phyloP scores from a whole-genome alignment of 2,329 filamentous ascomycete genomes.

The Gaeumannomyces sp. region DNA sequence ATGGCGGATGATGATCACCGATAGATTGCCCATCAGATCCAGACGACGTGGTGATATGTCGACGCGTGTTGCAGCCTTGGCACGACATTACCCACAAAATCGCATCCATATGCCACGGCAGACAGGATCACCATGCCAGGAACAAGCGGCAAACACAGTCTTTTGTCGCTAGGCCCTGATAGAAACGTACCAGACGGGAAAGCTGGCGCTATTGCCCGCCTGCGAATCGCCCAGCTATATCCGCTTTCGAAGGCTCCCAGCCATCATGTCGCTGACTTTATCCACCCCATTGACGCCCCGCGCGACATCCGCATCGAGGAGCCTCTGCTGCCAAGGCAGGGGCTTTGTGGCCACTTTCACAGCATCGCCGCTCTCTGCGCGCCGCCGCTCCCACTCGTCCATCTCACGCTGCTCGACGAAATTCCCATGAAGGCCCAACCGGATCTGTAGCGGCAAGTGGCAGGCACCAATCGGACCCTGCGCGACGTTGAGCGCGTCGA shows the following conservation, averaged over 20 bases:
- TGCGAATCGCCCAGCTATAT: neutral
- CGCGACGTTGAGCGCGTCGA: constrained; percentile 32
- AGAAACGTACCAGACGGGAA: neutral
- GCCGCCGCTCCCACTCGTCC: constrained; percentile 33
- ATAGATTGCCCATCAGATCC: neutral
- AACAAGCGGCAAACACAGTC: neutral
- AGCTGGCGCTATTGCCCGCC: neutral
- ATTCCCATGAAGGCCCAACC: constrained; percentile 36
- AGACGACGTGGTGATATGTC: neutral
- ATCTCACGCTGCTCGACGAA: constrained; percentile 36
- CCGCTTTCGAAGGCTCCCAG: neutral
- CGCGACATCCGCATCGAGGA: neutral
- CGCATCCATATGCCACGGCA: neutral
- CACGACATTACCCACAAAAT: neutral
- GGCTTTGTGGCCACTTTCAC: constrained; percentile 29
- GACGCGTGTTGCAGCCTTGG: neutral
- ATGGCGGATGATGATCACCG: neutral
- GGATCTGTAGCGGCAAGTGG: constrained; percentile 34
- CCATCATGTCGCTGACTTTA: neutral
- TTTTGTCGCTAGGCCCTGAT: neutral
- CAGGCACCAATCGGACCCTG: constrained; percentile 33
- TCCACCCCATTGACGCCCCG: neutral
- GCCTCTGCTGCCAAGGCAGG: constrained; percentile 30
- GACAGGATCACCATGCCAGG: too few species aligned
- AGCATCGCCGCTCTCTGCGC: constrained; percentile 26